A percentile compares a stretch with the other conserved stretches of the same genome.
These are phyloP conservation scores for Globisporangium cederbergense DNA, from an alignment of 352 stramenopile genomes.

Conservation along the genomic window DNA sequence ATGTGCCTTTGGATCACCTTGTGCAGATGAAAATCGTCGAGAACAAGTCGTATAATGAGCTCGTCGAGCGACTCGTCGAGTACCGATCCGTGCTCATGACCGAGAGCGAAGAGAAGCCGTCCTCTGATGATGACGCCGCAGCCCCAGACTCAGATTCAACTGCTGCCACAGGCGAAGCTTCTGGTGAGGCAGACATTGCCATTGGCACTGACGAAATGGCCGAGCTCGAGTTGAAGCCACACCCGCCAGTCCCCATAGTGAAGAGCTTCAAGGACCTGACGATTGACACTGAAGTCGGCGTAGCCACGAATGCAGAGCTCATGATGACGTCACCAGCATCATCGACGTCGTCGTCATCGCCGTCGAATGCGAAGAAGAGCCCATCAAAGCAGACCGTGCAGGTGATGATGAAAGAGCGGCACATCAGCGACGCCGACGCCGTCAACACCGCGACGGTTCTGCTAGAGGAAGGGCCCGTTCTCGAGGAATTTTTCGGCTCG, in stretches of 20 bases:
- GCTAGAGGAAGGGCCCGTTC: conserved; percentile 71
- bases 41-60: conserved; percentile 97
- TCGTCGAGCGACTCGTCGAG: conserved; percentile 94
- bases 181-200: not conserved
- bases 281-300: conserved; percentile 36
- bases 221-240: conserved; percentile 15
- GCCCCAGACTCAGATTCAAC: not conserved
- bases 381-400: conserved; percentile 67
- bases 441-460: conserved; percentile 51
- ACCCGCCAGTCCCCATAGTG: conserved; percentile 1
- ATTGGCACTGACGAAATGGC: not conserved
- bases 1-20: conserved; percentile 1
- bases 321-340: conserved; percentile 7
- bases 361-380: conserved; percentile 38
- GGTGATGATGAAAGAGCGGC: conserved; percentile 72
- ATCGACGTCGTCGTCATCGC: conserved; percentile 21
- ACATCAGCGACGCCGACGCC: conserved; percentile 68
- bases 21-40: conserved; percentile 67
- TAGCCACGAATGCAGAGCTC: not conserved
- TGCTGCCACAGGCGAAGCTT: conserved; percentile 6
- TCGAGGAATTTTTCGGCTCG: conserved; percentile 89
- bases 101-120: conserved; percentile 29
- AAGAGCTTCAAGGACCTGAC: conserved; percentile 32
- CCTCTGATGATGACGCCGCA: conserved; percentile 4
- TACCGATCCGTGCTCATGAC: conserved; percentile 73